Conservation (phyloP, 768 basidiomycete species). For the Gymnopilus dilepis region DNA sequence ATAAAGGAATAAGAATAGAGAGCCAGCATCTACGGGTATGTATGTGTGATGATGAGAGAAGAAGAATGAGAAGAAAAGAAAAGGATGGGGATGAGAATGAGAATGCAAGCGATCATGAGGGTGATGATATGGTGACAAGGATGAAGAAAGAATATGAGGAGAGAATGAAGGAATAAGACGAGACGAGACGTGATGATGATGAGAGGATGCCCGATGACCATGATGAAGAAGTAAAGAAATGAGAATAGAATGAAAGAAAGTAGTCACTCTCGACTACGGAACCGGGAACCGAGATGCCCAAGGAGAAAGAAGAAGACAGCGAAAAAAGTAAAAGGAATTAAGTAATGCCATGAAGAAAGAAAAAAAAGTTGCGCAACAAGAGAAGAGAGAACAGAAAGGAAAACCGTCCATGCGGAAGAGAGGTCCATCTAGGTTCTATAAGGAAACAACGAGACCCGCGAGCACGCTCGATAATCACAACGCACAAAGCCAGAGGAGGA, state of each 20-base stretch:
- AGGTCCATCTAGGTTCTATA: constrained; percentile 5
- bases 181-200: no score
- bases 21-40: constrained; percentile 3
- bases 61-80: not conserved
- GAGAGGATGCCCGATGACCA: not conserved
- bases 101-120: no score
- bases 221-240: not conserved
- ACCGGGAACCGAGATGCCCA: not conserved
- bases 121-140: not conserved
- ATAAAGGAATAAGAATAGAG: not conserved
- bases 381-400: constrained; percentile 14
- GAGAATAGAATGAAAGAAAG: not conserved
- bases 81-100: no score
- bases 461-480: no score
- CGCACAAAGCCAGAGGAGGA: not conserved
- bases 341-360: not conserved
- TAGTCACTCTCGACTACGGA: no score
- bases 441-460: not conserved
- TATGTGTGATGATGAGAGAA: not conserved
- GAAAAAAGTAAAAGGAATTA: not conserved
- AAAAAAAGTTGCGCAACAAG: constrained; percentile 3
- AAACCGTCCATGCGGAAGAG: not conserved
- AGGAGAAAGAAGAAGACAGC: not conserved
- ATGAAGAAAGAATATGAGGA: not conserved
- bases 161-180: no score